Percentiles rank a stretch among this genome's conserved stretches.
These are phyloP conservation scores for Angomonas deanei DNA, from an alignment of 208 protist species.

Conservation along the genomic window DNA sequence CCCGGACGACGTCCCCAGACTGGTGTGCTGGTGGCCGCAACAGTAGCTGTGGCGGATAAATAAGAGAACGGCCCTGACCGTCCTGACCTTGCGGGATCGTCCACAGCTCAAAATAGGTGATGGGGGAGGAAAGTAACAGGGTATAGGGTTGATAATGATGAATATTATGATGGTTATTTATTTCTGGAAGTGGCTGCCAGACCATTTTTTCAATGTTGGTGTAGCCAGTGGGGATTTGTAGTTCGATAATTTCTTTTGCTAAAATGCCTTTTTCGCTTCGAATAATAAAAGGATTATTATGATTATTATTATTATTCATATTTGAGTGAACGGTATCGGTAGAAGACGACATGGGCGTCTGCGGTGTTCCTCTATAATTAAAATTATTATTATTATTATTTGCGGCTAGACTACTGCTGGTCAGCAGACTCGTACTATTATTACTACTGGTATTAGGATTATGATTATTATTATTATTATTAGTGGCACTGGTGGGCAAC, in stretches of 20 bases:
- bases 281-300: background rate
- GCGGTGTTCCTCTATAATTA: too few relatives aligned
- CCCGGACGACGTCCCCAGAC: slow-evolving; percentile 43
- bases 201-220: slow-evolving; percentile 65
- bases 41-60: slow-evolving; percentile 57
- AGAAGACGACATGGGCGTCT: too few relatives aligned
- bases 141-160: slow-evolving; percentile 71
- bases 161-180: too few relatives aligned
- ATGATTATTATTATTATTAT: background rate
- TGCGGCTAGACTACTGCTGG: background rate
- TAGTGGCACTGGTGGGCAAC: too few relatives aligned
- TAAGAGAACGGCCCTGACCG: background rate
- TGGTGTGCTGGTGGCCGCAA: slow-evolving; percentile 64
- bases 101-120: slow-evolving; percentile 83
- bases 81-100: slow-evolving; percentile 37
- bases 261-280: slow-evolving; percentile 1
- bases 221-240: slow-evolving; percentile 63
- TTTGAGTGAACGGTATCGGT: background rate
- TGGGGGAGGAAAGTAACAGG: slow-evolving; percentile 61
- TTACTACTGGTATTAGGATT: slow-evolving; percentile 6
- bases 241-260: slow-evolving; percentile 59
- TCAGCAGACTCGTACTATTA: background rate
- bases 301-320: background rate
- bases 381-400: slow-evolving; percentile 8
- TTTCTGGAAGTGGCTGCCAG: too few relatives aligned